Evolutionary conservation across 2,329 filamentous ascomycete genomes (phyloP).

Genomic region (Incumbomyces delicatus): DNA sequence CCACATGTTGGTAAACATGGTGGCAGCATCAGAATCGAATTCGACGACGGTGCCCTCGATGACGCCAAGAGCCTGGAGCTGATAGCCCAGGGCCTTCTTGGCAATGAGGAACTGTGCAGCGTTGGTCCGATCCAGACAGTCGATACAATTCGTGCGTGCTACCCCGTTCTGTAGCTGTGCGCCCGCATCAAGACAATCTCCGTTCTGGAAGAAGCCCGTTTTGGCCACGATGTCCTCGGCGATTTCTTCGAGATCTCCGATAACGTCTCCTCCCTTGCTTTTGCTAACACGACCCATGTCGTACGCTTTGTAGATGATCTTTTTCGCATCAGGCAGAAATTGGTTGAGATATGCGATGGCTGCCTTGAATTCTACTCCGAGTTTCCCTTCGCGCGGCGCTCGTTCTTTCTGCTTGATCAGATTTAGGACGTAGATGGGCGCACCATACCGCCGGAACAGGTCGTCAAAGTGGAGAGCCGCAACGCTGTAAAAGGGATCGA

Average conservation of each 20-base stretch:
- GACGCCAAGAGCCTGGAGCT: slow-evolving; percentile 83
- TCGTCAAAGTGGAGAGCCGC: slow-evolving; percentile 93
- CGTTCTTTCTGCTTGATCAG: slow-evolving; percentile 83
- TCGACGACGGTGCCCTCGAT: slow-evolving; percentile 68
- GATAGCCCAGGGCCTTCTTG: slow-evolving; percentile 83
- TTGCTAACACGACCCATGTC: slow-evolving; percentile 97
- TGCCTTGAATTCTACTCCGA: slow-evolving; percentile 76
- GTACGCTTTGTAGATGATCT: slow-evolving; percentile 90
- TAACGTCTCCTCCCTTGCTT: slow-evolving; percentile 84
- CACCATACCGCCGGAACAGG: slow-evolving; percentile 84
- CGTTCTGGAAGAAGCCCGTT: slow-evolving; percentile 94
- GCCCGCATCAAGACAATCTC: slow-evolving; percentile 56
- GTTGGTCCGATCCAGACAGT: slow-evolving; percentile 93
- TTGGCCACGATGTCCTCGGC: slow-evolving; percentile 75
- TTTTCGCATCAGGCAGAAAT: slow-evolving; percentile 71
- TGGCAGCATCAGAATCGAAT: slow-evolving; percentile 92
- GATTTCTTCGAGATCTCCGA: slow-evolving; percentile 79
- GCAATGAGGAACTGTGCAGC: slow-evolving; percentile 97
- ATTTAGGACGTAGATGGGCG: slow-evolving; percentile 84
- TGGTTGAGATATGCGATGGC: slow-evolving; percentile 91
- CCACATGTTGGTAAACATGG: slow-evolving; percentile 96
- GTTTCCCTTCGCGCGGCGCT: slow-evolving; percentile 80
- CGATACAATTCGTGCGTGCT: slow-evolving; percentile 93
- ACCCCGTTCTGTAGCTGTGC: slow-evolving; percentile 79
- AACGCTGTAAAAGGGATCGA: slow-evolving; percentile 90